Evolutionary conservation across 805 yeast genomes (phyloP), one percentile per base, ranked within the genome.

Genomic region (Priceomyces fermenticarens): DNA sequence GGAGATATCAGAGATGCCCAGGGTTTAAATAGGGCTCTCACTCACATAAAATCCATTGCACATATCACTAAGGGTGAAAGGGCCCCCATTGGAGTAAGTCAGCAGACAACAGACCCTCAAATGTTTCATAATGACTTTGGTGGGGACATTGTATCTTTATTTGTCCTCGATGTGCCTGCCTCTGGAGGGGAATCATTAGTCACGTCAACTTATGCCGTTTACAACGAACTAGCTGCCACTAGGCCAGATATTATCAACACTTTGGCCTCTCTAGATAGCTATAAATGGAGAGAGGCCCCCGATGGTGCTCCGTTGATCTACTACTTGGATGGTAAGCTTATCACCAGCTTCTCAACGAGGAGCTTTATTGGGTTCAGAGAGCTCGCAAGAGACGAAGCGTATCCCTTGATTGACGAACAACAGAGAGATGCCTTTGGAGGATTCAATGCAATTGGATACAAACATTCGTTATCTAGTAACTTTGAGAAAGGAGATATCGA

Each of bases 1-100:
- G 47, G 44, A 6, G 47, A 44, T 32, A 33, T 44, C 4, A 29
- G 47, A 17, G 47, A 44, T 30, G 47, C 47, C 23, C 47, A 44
- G 26, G 47, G 47, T 2, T 33, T 44, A 26, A 44, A 44, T 33
- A 33, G 47, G 26, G 42, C 47, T 9, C 32, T 44, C 15, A 44
- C 43, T 13, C 47, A 44, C 30, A 44, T 44, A 29, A 44, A 44
- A 30, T 41, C 45, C 13, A 44, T 44, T 13, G 44, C 42, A 2
- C 47, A 44, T 38, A 31, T 44, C 12, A 42, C 47, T 3, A 40
- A 38, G 16, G 44, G 32, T 14, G 28, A 44, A n/a, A 32, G 47
- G 16, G 47, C 47, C 9, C 44, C 42, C 5, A 44, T 44, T n/a
- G 47, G 35, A 5, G 47, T 44, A 17, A 44, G 47, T 28, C 47